Base-by-base conservation (phyloP, 1,284 basidiomycete species). In the Xerocomus nothofagi region DNA sequence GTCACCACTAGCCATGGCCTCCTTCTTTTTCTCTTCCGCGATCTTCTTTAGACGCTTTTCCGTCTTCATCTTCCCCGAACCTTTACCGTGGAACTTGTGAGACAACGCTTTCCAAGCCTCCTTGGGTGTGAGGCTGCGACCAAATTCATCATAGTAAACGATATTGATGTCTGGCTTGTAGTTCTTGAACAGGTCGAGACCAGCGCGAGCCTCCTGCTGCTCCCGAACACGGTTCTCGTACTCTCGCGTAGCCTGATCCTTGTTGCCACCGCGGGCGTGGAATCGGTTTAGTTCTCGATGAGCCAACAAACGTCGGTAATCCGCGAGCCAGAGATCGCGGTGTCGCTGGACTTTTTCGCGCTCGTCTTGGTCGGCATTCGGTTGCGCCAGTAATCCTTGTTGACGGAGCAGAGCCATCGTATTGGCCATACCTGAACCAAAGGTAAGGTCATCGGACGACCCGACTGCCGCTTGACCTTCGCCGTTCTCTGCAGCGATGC, bases 121-220 rank as follows among this genome's bases (percentile, higher is more conserved):
- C 76, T 98, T 98, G 29, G 87, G 85, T 21, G 89, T 91, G 66
- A 98, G 76, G 55, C 78, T 70, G 18, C 94, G 79, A n/a, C 97
- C 97, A 66, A 93, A 92, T 70, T 97, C 94, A 68, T 99, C 97
- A 58, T 96, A 89, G 70, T 99, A 99, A 51, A 90, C 89, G 65
- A 99, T 92, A 57, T 96, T 92, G 60, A 99, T 81, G 69, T 97
- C 94, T 2, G 97, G 97, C 71, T 95, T 97, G 78, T 99, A 99
- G 65, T 89, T 81, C 71, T 87, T 90, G 80, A 91, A 99, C 41
- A 83, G 69, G 32, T 97, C 92, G 59, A 94, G 73, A 39, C 84
- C 82, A 24, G 89, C 82, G 34, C 91, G 82, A 8, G 94, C 90
- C 58, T 98, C 94, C 57, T 91, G 87, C 66, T 94, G 86, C 63